Evolutionary conservation across 768 basidiomycete genomes (phyloP).

Genomic region (Zangia roseola): DNA sequence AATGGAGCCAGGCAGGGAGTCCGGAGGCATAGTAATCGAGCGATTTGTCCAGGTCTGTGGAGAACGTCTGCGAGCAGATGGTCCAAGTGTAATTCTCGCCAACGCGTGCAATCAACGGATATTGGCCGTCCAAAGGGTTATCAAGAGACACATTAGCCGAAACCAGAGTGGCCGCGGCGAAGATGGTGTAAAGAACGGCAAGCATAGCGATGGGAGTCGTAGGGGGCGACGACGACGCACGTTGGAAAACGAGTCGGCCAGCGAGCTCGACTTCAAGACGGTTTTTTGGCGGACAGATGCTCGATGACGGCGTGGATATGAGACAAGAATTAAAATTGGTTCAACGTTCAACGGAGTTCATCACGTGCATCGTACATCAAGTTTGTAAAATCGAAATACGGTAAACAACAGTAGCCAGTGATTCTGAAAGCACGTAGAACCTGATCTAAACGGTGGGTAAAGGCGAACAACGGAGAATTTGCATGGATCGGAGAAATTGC

Average conservation of each 20-base stretch:
- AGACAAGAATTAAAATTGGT: conserved; percentile 14
- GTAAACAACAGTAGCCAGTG: conserved; percentile 4
- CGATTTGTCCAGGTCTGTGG: conserved; percentile 41
- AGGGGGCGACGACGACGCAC: conserved; percentile 39
- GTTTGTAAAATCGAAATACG: conserved; percentile 13
- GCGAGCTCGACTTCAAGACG: conserved; percentile 48
- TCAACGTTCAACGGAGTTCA: conserved; percentile 10
- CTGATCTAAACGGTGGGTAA: conserved; percentile 22
- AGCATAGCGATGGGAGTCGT: conserved; percentile 63
- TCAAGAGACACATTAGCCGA: conserved; percentile 50
- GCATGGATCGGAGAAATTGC: not conserved
- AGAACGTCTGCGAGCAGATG: conserved; percentile 66
- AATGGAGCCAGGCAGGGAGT: conserved; percentile 77
- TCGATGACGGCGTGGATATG: conserved; percentile 2
- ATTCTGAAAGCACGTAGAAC: conserved; percentile 11
- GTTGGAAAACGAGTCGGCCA: conserved; percentile 51
- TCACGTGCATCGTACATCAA: conserved; percentile 28
- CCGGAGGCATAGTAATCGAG: conserved; percentile 51
- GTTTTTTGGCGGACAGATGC: conserved; percentile 6
- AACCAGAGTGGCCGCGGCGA: conserved; percentile 38
- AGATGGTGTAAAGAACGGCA: conserved; percentile 54
- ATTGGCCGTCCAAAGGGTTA: conserved; percentile 68
- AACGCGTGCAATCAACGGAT: conserved; percentile 74
- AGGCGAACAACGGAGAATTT: not conserved
- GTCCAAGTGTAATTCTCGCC: conserved; percentile 66